phyloP scores from a whole-genome alignment of 2,329 filamentous ascomycete species.

The Aspergillus sp. region DNA sequence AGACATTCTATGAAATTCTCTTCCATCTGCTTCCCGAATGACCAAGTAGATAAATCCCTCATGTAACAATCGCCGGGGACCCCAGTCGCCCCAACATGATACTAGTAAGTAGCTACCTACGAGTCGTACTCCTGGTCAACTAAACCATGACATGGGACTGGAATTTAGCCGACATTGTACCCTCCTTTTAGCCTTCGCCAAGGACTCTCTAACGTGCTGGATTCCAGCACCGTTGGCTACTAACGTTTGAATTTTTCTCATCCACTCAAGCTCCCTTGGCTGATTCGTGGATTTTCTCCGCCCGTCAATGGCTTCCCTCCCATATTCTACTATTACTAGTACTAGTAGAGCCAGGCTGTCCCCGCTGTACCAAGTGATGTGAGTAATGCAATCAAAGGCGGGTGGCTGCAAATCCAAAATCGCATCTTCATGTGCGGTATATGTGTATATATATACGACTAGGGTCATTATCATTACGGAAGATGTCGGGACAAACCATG shows the following conservation, averaged over 20 bases:
- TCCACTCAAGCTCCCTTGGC: not conserved
- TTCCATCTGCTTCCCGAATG: too few species aligned
- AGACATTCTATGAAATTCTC: too few species aligned
- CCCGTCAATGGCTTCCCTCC: not conserved
- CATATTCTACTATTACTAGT: not conserved
- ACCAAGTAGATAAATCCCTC: not conserved
- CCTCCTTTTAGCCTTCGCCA: not conserved
- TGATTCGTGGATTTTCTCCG: constrained; percentile 9
- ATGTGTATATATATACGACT: not conserved
- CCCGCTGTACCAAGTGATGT: not conserved
- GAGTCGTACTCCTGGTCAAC: not conserved
- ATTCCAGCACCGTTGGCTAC: not conserved
- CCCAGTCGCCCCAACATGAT: not conserved
- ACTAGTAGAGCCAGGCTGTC: not conserved
- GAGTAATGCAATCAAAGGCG: not conserved
- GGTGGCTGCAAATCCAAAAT: not conserved
- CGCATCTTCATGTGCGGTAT: not conserved
- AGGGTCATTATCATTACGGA: constrained; percentile 5
- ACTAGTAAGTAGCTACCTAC: too few species aligned
- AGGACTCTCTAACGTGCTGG: not conserved
- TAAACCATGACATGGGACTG: not conserved
- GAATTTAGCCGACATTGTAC: not conserved
- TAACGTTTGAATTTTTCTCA: not conserved
- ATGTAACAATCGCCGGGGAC: not conserved
- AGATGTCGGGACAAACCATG: not conserved